Percentiles rank a stretch among this genome's conserved stretches.
Conservation (phyloP, 2,329 filamentous ascomycete genomes). For the Fusarium incarnatum region DNA sequence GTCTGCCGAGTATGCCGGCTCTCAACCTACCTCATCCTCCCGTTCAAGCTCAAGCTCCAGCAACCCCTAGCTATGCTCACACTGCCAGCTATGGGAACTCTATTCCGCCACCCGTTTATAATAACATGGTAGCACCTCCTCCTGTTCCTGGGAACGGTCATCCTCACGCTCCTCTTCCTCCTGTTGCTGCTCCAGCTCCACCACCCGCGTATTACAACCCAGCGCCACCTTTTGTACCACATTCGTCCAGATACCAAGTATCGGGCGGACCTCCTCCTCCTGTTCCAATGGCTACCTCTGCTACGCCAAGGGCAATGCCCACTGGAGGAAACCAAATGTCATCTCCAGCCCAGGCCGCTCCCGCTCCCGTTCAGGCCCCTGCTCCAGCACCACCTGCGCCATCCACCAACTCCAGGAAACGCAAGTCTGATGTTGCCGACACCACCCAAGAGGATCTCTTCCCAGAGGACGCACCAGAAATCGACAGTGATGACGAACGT, state of each 20-base stretch:
- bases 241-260: not conserved
- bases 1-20: slow-evolving; percentile 20
- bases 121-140: slow-evolving; percentile 6
- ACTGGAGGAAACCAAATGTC: not conserved
- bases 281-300: not conserved
- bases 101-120: not conserved
- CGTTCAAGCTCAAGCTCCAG: not conserved
- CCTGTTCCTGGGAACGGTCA: not conserved
- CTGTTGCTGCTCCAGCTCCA: not conserved
- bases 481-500: slow-evolving; percentile 38
- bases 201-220: slow-evolving; percentile 20
- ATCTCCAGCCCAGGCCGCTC: not conserved
- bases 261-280: slow-evolving; percentile 1
- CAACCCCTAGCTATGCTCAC: not conserved
- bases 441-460: slow-evolving; percentile 36
- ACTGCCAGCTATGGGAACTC: not conserved
- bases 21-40: slow-evolving; percentile 17
- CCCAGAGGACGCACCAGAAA: slow-evolving; percentile 32
- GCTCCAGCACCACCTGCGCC: not conserved
- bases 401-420: slow-evolving; percentile 32
- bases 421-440: slow-evolving; percentile 39
- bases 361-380: not conserved
- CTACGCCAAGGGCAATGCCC: not conserved
- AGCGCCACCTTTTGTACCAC: slow-evolving; percentile 24
- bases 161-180: not conserved